Evolutionary conservation across 139 green algal genomes (phyloP).

Genomic region (Monoraphidium neglectum): DNA sequence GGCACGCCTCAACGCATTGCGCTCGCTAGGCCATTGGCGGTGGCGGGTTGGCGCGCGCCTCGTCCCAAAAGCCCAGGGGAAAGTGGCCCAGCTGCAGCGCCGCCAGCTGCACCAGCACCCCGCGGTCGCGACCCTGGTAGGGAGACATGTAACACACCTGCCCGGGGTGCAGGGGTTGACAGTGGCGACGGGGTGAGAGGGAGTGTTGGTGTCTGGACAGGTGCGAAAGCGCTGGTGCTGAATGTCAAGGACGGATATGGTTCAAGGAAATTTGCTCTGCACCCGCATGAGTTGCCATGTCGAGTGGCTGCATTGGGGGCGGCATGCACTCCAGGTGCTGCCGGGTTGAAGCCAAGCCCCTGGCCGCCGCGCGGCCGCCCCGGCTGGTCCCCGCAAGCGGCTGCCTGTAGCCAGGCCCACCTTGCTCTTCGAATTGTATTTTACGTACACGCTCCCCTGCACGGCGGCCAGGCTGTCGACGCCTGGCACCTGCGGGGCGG

Average conservation of each 20-base stretch:
- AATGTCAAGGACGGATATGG: conserved; percentile 4
- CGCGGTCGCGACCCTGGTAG: conserved; percentile 57
- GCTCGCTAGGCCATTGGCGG: too few species aligned
- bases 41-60: conserved; percentile 36
- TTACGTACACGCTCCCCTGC: conserved; percentile 34
- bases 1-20: too few species aligned
- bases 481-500: neutral
- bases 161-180: neutral
- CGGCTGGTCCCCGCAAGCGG: neutral
- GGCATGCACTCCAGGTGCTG: too few species aligned
- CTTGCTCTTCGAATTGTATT: conserved; percentile 14
- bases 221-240: too few species aligned
- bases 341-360: too few species aligned
- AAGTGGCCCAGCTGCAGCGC: conserved; percentile 65
- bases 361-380: conserved; percentile 19
- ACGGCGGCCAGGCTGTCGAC: neutral
- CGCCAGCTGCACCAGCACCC: conserved; percentile 68
- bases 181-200: too few species aligned
- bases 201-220: too few species aligned
- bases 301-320: too few species aligned
- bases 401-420: conserved; percentile 8
- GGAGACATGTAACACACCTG: conserved; percentile 40
- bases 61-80: conserved; percentile 65
- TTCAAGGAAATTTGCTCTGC: neutral
- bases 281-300: too few species aligned